phyloP scores from a whole-genome alignment of 129 eudicot genomes.

The Logfia minima region DNA sequence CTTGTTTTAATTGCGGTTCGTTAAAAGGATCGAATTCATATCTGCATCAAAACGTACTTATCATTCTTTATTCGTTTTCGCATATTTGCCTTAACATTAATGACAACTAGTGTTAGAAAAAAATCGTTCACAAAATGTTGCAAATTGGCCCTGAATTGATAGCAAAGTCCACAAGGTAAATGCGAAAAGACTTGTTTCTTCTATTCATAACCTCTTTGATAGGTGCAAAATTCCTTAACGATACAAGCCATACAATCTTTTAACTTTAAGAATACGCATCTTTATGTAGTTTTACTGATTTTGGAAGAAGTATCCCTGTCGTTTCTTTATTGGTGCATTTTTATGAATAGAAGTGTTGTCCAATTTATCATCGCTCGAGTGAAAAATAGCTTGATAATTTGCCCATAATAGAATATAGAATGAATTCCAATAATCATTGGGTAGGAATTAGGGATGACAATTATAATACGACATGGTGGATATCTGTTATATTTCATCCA shows the following conservation, averaged over 20 bases:
- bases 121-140: no score
- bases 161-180: slow-evolving; percentile 6
- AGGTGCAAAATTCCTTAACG: no score
- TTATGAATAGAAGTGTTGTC: not conserved
- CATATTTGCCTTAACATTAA: not conserved
- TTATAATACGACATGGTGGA: no score
- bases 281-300: not conserved
- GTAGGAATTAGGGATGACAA: no score
- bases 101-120: no score
- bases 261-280: not conserved
- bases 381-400: no score
- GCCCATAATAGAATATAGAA: no score
- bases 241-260: no score
- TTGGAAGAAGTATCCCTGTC: slow-evolving; percentile 11
- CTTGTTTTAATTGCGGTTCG: not conserved
- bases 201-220: no score
- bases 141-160: slow-evolving; percentile 2
- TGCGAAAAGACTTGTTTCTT: not conserved
- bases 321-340: not conserved
- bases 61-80: not conserved
- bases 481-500: no score
- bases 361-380: no score
- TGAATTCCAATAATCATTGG: no score
- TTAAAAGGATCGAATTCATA: not conserved
- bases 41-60: not conserved